phyloP scores from a whole-genome alignment of 2,329 filamentous ascomycete genomes.

The Xylaria sp. region DNA sequence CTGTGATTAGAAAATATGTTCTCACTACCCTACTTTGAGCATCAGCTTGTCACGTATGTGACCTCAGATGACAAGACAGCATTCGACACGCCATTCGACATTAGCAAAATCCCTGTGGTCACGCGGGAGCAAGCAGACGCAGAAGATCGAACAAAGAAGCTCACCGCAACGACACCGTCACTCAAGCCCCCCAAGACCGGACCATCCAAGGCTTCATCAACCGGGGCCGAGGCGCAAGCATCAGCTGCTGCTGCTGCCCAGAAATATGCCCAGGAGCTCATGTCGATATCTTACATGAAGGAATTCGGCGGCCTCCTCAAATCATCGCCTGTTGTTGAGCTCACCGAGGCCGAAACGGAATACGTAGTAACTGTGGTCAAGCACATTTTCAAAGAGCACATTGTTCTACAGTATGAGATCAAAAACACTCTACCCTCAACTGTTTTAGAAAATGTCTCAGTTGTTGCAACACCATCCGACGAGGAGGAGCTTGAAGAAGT shows the following conservation, averaged over 20 bases:
- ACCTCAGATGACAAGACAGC: conserved; percentile 89
- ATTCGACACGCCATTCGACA: conserved; percentile 88
- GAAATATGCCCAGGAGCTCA: conserved; percentile 87
- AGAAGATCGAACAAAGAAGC: conserved; percentile 96
- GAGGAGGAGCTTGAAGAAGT: conserved; percentile 89
- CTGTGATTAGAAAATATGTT: conserved; percentile 83
- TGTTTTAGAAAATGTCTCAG: conserved; percentile 87
- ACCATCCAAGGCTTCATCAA: conserved; percentile 75
- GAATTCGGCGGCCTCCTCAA: conserved; percentile 92
- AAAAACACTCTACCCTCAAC: conserved; percentile 96
- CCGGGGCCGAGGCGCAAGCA: conserved; percentile 78
- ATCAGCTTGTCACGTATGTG: conserved; percentile 97
- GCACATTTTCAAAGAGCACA: conserved; percentile 96
- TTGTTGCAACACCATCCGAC: conserved; percentile 81
- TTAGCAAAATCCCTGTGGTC: conserved; percentile 89
- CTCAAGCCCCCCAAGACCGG: conserved; percentile 91
- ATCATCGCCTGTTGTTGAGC: conserved; percentile 84
- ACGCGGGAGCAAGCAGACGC: conserved; percentile 96
- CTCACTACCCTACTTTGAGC: conserved; percentile 92
- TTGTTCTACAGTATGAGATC: conserved; percentile 95
- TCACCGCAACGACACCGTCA: conserved; percentile 89
- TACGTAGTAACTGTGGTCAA: conserved; percentile 95
- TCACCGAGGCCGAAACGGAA: conserved; percentile 97
- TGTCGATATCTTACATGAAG: conserved; percentile 90
- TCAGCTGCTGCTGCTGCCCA: conserved; percentile 83